Evolutionary conservation across 1,139 yeast species (phyloP), one percentile per base, ranked within the genome.

Genomic region (Debaryomyces nepalensis): DNA sequence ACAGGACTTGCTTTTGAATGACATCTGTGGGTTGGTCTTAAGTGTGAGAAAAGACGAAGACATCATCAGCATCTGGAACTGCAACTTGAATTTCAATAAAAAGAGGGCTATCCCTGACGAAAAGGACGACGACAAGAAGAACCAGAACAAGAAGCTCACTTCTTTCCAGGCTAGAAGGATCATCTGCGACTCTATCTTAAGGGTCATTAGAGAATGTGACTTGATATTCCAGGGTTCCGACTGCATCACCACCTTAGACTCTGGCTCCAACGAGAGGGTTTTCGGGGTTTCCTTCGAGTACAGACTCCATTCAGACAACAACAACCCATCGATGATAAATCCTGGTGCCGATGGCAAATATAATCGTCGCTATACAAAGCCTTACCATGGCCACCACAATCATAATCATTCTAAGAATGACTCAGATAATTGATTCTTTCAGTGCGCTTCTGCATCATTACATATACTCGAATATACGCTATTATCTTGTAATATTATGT

Each of bases 31-130:
- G 12, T 51, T 79, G 40, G 81, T 75, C 6, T 64, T 77, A 42
- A 73, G 79, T 57, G 71, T 77, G 22, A 66, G 82, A 44, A 70
- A 67, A 43, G 79, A 70, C 42, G 81, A 75, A 45, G 79, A 75
- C 49, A 73, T 76, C 35, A 68, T 79, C 46, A 66, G 77, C 48
- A 64, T 79, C 33, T 79, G 84, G 84, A 78, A 78, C 58, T 68
- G 77, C 14, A 77, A 77, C 57, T 57, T 74, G 42, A 66, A 68
- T 44, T 70, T 70, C 43, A 61, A 58, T 39, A 63, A 57, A 42
- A 52, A 51, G 39, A 52, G 48, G 18, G 48, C 51, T 35, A 41
- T 48, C n/a, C 32, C 39, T 3, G 40, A 29, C 16, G 37, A 36
- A 15, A 16, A 20, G 10, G 44, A 43, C 9, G 48, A 46, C 12